These are phyloP conservation scores for Magnaporthiopsis incrustans DNA, from an alignment of 2,329 filamentous ascomycete genomes.

Conservation along the genomic window DNA sequence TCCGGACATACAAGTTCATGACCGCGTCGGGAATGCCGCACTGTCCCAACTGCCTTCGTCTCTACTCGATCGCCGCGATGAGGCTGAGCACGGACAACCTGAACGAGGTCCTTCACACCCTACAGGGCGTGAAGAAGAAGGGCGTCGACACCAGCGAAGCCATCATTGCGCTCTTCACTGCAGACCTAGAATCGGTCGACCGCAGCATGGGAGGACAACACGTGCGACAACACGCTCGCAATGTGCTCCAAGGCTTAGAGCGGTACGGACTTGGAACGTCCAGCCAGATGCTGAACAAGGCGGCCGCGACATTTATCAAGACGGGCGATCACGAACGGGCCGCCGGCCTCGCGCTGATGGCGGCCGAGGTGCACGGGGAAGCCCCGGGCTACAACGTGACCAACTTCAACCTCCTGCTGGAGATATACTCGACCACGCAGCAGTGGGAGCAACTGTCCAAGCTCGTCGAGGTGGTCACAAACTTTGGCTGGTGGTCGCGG, in stretches of 20 bases:
- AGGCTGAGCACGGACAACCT: slow-evolving; percentile 20
- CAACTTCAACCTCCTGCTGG: slow-evolving; percentile 24
- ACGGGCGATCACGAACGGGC: slow-evolving; percentile 21
- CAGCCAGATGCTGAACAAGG: slow-evolving; percentile 20
- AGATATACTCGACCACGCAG: slow-evolving; percentile 16
- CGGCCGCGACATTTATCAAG: slow-evolving; percentile 20
- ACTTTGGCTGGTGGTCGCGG: slow-evolving; percentile 8
- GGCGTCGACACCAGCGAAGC: slow-evolving; percentile 35
- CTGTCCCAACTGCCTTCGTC: slow-evolving; percentile 34
- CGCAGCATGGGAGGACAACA: slow-evolving; percentile 15
- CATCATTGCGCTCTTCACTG: slow-evolving; percentile 29
- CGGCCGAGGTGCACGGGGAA: slow-evolving; percentile 15
- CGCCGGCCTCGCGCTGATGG: slow-evolving; percentile 19
- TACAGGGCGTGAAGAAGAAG: slow-evolving; percentile 28
- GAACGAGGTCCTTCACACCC: slow-evolving; percentile 27
- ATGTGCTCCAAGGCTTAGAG: slow-evolving; percentile 14
- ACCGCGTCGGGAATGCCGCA: slow-evolving; percentile 25
- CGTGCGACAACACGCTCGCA: slow-evolving; percentile 13
- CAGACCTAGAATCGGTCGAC: slow-evolving; percentile 27
- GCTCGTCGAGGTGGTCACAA: slow-evolving; percentile 13
- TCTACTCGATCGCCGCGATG: slow-evolving; percentile 38
- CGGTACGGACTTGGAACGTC: slow-evolving; percentile 16
- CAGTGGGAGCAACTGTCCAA: slow-evolving; percentile 16
- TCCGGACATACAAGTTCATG: slow-evolving; percentile 31
- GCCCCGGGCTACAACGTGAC: slow-evolving; percentile 22